Evolutionary conservation across 768 basidiomycete species (phyloP), one percentile per base, ranked within the genome.

Genomic region (Pilatotrama ljubarskyi): DNA sequence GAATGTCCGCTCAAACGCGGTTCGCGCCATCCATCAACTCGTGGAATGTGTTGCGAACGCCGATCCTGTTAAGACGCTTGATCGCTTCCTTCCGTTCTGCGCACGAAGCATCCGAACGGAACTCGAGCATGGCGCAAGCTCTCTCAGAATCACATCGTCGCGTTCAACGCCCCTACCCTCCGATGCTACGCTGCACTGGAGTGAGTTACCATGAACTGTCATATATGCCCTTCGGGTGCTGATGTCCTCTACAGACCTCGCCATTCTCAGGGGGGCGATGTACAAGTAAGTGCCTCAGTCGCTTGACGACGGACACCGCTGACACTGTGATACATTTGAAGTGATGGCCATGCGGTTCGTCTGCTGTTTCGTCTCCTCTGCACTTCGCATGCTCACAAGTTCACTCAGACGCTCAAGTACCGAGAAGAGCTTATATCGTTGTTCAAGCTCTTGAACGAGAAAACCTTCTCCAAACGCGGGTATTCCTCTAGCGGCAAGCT

Each of bases 181-280:
- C 1, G 92, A 94, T 71, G 90, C 90, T 3, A 92, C 91, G 17
- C 77, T 96, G 50, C 92, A 95, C 67, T 93, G 91, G 89, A 91
- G 89, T 90, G 73, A 55, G 85, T 72, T 36, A 56, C 32, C 18
- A 35, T 24, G 29, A n/a, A 8, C 17, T 36, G 10, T 13, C 38
- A 52, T 46, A 25, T 36, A 20, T 41, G 18, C 15, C 29, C 24
- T 36, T 20, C 2, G 38, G n/a, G 13, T 13, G 46, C 41, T 59
- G 22, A 68, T 38, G 29, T 25, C 35, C 18, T 49, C 47, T 57
- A 42, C 62, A 89, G 88, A 90, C 75, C 75, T 91, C 41, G 87
- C 88, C 0, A 84, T 93, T 40, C 72, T 93, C 22, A 80, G 88
- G 48, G 91, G 91, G n/a, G 78, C 86, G n/a, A 83, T 92, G 64